These are phyloP conservation scores for Neurospora sp. DNA, from an alignment of 495 filamentous ascomycete species.

Conservation along the genomic window DNA sequence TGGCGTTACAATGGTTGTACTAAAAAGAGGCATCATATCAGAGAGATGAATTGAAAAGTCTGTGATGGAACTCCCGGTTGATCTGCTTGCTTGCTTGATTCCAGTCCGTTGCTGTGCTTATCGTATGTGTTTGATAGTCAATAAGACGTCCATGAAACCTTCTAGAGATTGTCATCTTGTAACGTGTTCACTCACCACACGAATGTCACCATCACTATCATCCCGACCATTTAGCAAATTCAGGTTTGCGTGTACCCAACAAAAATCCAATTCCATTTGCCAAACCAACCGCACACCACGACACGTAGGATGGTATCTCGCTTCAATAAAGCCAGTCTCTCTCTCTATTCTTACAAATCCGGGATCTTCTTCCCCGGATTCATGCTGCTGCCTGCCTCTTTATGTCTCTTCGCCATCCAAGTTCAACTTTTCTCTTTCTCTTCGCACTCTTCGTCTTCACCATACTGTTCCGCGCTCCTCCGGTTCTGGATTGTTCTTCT, in stretches of 20 bases:
- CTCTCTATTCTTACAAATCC: neutral
- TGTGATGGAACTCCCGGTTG: neutral
- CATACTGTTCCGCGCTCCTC: neutral
- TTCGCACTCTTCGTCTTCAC: neutral
- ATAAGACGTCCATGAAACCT: neutral
- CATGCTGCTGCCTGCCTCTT: neutral
- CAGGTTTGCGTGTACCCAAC: neutral
- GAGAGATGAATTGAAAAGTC: neutral
- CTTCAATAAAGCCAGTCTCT: neutral
- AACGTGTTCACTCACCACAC: neutral
- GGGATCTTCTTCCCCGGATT: neutral
- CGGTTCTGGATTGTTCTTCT: neutral
- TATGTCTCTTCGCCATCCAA: neutral
- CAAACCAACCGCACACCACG: neutral
- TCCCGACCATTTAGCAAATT: neutral
- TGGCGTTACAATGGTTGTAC: neutral
- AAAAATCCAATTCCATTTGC: neutral
- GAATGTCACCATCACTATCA: neutral
- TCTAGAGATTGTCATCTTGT: neutral
- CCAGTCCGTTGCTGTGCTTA: neutral
- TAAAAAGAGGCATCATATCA: neutral
- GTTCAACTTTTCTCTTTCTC: neutral
- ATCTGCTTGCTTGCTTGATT: neutral
- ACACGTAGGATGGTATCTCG: neutral
- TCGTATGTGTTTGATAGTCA: neutral